Base-by-base conservation (phyloP, 139 green algal genomes). In the Picochlorum sp. region DNA sequence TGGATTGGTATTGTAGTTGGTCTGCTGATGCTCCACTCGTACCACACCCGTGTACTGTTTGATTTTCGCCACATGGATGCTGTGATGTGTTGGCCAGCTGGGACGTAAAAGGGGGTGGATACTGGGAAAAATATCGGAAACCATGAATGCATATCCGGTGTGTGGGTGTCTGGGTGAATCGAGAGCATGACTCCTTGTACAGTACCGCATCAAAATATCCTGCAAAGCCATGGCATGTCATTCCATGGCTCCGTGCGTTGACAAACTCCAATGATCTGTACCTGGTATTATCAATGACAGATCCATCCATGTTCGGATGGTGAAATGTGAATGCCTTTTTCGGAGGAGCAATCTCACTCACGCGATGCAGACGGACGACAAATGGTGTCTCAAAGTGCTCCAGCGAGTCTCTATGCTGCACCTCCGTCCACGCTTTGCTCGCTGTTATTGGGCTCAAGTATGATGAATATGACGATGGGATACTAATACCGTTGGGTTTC, bases 71-170 rank as follows among this genome's bases (percentile, higher is more conserved):
- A 98, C 69, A 99, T 87, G 70, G 84, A 67, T 26, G 85, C 64
- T 44, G 79, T 69, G 13, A 99, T 69, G 9, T 55, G 16, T 1
- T 52, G 41, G 2, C 55, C 49, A 71, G 62, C 28, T 11, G 64
- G 51, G 44, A 80, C 64, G 28, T 71, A 61, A 49, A 74, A 75
- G n/a, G 72, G 72, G 3, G 56, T 38, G 20, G 73, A 62, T 30
- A 99, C 62, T 6, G 94, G 94, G 66, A 99, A 98, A 78, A 87
- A 98, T 71, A 98, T 98, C 34, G 94, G 87, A 74, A 99, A 99
- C 90, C 90, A 96, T 63, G 38, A 78, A 66, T 82, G 84, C 90
- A 96, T 96, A 77, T 86, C 81, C 61, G 81, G 81, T 4, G 92
- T 97, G 78, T 95, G 89, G 4, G 76, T 96, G 26, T 80, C 63